Base-by-base conservation (phyloP, 1,284 basidiomycete genomes). In the Hymenochaete sp. region DNA sequence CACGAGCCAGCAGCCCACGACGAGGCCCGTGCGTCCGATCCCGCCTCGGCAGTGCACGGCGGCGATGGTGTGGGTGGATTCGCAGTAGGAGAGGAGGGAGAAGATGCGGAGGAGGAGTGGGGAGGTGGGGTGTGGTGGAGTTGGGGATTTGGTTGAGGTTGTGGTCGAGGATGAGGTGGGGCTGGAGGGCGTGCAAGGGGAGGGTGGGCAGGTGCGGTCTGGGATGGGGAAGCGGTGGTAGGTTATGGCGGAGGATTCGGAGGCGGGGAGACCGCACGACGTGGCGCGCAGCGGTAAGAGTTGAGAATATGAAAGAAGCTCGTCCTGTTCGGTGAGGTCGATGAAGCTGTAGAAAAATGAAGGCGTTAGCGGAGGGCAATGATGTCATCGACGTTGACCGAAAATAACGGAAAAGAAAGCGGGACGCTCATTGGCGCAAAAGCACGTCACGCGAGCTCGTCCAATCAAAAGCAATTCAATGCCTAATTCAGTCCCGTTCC, bases 21-120 rank as follows among this genome's bases (percentile, higher is more conserved):
- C 77, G 63, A 82, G 72, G 11, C 82, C 82, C 1, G 82, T 86
- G 33, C 82, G 64, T 2, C 82, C 82, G 44, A 86, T 85, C 0
- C 82, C 82, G 4, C 82, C 83, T 11, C 81, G 71, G 56, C 82
- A 86, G 57, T 86, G 83, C 3, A 86, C 80, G 6, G 81, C 82
- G 14, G 64, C 66, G 36, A 77, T 68, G 13, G 80, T 67, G 0
- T 71, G 73, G 1, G 73, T 67, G 9, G 56, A 55, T 52, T 76
- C 72, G 53, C 79, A 79, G 56, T 77, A 75, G 24, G 67, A 56
- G 9, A 84, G 62, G 9, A 79, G 74, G 39, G 65, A 62, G 48
- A 84, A 63, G 45, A 83, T 73, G 22, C 59, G 53, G 42, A 73
- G 67, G 60, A 83, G 73, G 55, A 72, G 70, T 27, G 73, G 69